A percentile compares a stretch with the other conserved stretches of the same genome.
Evolutionary conservation across 768 basidiomycete species (phyloP).

Genomic region (Ramaria rubella): DNA sequence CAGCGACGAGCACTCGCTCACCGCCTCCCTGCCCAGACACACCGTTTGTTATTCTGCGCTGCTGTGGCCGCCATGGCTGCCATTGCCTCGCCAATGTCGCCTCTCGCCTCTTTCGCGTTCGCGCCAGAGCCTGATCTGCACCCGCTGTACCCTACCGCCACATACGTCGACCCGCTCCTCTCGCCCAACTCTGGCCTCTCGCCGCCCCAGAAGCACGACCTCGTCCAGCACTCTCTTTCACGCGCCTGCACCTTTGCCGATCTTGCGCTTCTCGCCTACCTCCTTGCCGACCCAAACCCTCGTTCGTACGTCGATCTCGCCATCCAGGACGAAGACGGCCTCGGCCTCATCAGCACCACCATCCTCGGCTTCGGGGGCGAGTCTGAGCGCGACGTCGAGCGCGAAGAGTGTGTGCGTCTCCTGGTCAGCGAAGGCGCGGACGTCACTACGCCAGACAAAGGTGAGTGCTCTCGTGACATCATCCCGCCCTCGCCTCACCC

Average conservation of each 20-base stretch:
- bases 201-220: conserved; percentile 58
- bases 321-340: conserved; percentile 77
- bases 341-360: conserved; percentile 67
- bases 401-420: conserved; percentile 83
- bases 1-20: neutral
- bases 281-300: conserved; percentile 61
- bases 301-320: conserved; percentile 62
- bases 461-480: conserved; percentile 32
- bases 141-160: conserved; percentile 66
- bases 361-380: conserved; percentile 82
- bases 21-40: neutral
- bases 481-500: too few relatives aligned
- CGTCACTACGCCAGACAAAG: conserved; percentile 51
- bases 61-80: neutral
- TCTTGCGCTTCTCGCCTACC: conserved; percentile 60
- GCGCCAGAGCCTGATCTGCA: conserved; percentile 74
- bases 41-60: neutral
- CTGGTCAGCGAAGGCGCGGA: conserved; percentile 75
- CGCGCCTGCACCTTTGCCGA: conserved; percentile 79
- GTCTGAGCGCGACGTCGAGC: conserved; percentile 76
- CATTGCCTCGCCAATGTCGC: conserved; percentile 7
- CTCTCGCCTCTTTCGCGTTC: conserved; percentile 41
- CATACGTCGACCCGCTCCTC: conserved; percentile 56
- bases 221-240: conserved; percentile 66
- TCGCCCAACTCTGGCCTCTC: conserved; percentile 61